Percentiles rank a stretch among this genome's conserved stretches.
These are phyloP conservation scores for Brassica carinata DNA, from an alignment of 345 rosid genomes.

Conservation along the genomic window DNA sequence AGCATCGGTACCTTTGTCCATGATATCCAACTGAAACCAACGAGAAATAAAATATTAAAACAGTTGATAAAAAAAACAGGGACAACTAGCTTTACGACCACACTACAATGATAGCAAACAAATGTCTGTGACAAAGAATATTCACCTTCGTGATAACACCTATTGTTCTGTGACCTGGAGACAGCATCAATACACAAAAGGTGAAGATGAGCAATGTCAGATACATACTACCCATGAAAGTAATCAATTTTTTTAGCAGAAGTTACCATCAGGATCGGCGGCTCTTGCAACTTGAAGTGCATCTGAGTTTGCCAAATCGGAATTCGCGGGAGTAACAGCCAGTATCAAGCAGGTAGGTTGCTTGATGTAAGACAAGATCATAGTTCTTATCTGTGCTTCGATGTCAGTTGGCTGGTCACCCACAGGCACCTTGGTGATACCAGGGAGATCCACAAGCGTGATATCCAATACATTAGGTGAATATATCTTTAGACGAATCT, in stretches of 20 bases:
- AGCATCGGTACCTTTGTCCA: constrained; percentile 73
- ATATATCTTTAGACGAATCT: constrained; percentile 56
- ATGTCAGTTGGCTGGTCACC: constrained; percentile 74
- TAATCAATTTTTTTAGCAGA: not conserved
- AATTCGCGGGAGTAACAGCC: constrained; percentile 70
- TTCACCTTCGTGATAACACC: constrained; percentile 75
- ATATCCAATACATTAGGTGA: constrained; percentile 73
- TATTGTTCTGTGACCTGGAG: constrained; percentile 66
- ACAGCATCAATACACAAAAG: constrained; percentile 20
- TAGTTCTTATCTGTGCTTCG: constrained; percentile 57
- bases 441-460: constrained; percentile 73
- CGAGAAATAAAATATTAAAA: constrained; percentile 17
- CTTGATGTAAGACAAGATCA: constrained; percentile 57
- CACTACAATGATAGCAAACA: constrained; percentile 14
- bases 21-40: constrained; percentile 66
- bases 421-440: constrained; percentile 73
- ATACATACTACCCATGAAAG: not conserved
- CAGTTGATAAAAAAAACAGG: not conserved
- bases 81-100: not conserved
- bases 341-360: constrained; percentile 58
- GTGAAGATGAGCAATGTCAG: constrained; percentile 3
- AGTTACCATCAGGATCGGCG: constrained; percentile 64
- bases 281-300: constrained; percentile 67
- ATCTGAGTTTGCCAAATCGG: constrained; percentile 78
- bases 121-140: constrained; percentile 6